phyloP scores from a whole-genome alignment of 2,329 filamentous ascomycete genomes.

The Nothophaeocryptopus gaeumannii region DNA sequence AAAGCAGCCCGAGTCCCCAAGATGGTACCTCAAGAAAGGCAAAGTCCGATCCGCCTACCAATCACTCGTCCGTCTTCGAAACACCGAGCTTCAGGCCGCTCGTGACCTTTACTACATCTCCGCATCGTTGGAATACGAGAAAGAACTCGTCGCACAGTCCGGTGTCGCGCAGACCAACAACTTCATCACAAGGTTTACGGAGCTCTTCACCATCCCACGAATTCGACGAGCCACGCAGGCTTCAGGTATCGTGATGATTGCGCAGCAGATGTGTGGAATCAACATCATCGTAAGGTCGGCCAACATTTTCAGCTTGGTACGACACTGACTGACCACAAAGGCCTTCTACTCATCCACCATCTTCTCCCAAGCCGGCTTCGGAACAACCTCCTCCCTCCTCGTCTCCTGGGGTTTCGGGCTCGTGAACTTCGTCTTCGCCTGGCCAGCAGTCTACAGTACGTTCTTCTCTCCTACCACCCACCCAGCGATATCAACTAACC shows the following conservation, averaged over 20 bases:
- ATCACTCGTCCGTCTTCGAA: slow-evolving; percentile 42
- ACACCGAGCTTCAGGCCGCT: slow-evolving; percentile 31
- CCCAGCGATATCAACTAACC: too few relatives aligned
- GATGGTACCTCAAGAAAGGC: slow-evolving; percentile 29
- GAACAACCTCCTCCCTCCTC: slow-evolving; percentile 48
- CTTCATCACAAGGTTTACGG: slow-evolving; percentile 12
- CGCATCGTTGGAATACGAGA: slow-evolving; percentile 26
- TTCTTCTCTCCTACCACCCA: too few relatives aligned
- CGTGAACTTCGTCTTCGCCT: slow-evolving; percentile 58
- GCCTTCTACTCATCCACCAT: slow-evolving; percentile 38
- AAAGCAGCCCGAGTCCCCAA: slow-evolving; percentile 37
- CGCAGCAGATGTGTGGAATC: slow-evolving; percentile 18
- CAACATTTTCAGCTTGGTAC: too few relatives aligned
- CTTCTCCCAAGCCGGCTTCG: slow-evolving; percentile 35
- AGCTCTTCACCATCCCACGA: slow-evolving; percentile 26
- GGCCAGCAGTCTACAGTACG: slow-evolving; percentile 57
- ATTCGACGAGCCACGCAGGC: slow-evolving; percentile 26
- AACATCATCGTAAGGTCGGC: slow-evolving; percentile 3
- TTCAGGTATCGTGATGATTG: slow-evolving; percentile 24
- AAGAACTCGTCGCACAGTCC: slow-evolving; percentile 16
- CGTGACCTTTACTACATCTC: slow-evolving; percentile 33
- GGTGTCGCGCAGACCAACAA: slow-evolving; percentile 3
- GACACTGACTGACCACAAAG: too few relatives aligned
- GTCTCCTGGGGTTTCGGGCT: slow-evolving; percentile 59
- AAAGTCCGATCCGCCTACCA: slow-evolving; percentile 36